Evolutionary conservation across 2,329 filamentous ascomycete species (phyloP), one percentile per base, ranked within the genome.

Genomic region (Pseudogymnoascus sp.): DNA sequence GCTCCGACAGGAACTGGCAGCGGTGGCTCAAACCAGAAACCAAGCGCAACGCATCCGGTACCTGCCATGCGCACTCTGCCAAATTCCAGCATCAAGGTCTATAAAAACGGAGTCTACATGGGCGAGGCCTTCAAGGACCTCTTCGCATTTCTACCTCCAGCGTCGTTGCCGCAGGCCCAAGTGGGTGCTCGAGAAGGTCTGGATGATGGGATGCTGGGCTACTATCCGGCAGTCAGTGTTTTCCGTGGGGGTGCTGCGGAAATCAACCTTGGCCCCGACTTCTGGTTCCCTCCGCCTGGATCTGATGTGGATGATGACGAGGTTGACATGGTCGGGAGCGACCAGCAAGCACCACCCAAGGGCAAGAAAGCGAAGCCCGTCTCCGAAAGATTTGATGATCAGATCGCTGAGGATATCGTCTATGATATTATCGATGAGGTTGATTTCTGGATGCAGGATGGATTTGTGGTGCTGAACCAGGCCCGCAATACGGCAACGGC

Each of bases 391-490:
- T 97, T 92, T 75, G 85, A 87, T 64, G 93, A 99, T 73, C 93
- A 97, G 78, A 93, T 99, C 65, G 92, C 89, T 12, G 95, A 99
- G 76, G 95, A 99, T 71, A 81, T 97, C 23, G 83, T 96, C 31
- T 96, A 92, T 73, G 95, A 99, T 74, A 83, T 99, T 61, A 82
- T 97, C 33, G 95, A 99, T 71, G 95, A 99, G 76, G 90, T 96
- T 59, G 92, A 96, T 77, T 95, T 90, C 77, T 96, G 86, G 87
- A 81, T 87, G 74, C 85, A 90, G 71, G 90, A 91, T 66, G 82
- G 82, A 23, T 80, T 79, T 7, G 78, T 77, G 64, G 77, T 45
- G 33, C 18, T 43, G 25, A 72, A 61, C 16, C 41, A 41, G 60
- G 60, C 18, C 12, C 60, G 38, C 35, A 33, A 41, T n/a, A 21